These are phyloP conservation scores for Boletus subcaerulescens DNA, from an alignment of 768 basidiomycete genomes.

Conservation along the genomic window DNA sequence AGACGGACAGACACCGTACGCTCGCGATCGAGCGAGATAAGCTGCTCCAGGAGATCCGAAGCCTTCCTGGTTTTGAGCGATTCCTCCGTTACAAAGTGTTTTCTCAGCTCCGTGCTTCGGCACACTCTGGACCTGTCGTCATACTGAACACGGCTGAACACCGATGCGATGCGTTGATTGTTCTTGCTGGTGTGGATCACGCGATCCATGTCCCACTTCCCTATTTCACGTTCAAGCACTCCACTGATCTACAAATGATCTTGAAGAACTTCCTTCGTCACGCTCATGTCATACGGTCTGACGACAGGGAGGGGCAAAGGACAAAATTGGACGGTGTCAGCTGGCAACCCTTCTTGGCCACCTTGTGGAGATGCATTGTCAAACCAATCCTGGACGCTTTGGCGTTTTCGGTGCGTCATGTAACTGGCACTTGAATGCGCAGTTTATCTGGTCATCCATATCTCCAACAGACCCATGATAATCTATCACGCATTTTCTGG, in stretches of 20 bases:
- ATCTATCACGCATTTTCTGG: too few species aligned
- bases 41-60: neutral
- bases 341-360: neutral
- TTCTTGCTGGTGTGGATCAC: neutral
- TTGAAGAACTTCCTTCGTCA: neutral
- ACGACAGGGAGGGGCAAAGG: neutral
- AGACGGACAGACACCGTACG: neutral
- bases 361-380: neutral
- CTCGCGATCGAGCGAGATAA: constrained; percentile 1
- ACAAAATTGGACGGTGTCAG: neutral
- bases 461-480: too few species aligned
- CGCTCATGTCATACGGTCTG: neutral
- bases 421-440: too few species aligned
- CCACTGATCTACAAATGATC: neutral
- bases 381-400: neutral
- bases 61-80: constrained; percentile 1
- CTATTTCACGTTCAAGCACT: neutral
- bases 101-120: neutral
- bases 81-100: constrained; percentile 1
- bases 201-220: neutral
- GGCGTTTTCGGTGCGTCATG: too few species aligned
- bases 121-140: too few species aligned
- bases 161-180: neutral
- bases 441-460: too few species aligned
- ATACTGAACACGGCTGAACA: neutral